Base-by-base conservation (phyloP, 371 early-diverging fungal genomes). In the Saksenaea oblongispora region DNA sequence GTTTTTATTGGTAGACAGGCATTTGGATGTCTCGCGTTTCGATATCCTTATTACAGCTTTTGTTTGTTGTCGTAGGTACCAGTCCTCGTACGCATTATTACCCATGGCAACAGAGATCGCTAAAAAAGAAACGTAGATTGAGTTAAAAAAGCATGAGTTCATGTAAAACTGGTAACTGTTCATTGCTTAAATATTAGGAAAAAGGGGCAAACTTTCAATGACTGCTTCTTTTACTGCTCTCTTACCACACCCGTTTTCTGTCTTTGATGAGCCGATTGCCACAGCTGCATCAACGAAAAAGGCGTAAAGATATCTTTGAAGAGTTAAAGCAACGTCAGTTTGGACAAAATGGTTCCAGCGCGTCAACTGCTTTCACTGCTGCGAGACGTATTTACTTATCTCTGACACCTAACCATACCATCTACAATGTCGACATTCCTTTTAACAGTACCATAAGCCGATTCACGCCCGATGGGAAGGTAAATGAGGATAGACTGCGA, bases 381-480 rank as follows among this genome's bases (percentile, higher is more conserved):
- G 22, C 51, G 22, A 47, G 51, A 22, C 51, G 51, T 47, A 47
- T 47, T 47, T 47, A 47, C 22, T 17, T 22, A 22, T 47, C 51
- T 17, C 10, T 47, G 24, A 47, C 51, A 15, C 59, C 59, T 10
- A 59, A 59, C 31, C 31, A 59, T 42, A 59, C 44, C 15, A 44
- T 59, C 31, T 59, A 44, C 42, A 44, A 59, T n/a, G 59, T 59
- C n/a, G 42, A 31, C 11, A 42, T 59, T 31, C 59, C 59, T 11
- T 18, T 41, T 27, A 34, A 39, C 31, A 59, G 37, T 22, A 10
- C 31, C 31, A 28, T 59, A 8, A 39, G 26, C 26, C 59, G 59
- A 31, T 59, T 59, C 47, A 41, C 59, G 14, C 24, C 24, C 34
- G 37, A 42, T 59, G 59, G 59, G 31, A 59, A 59, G 59, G 59